Conservation (phyloP, 2,329 filamentous ascomycete species). For the Trichoderma lentiforme region DNA sequence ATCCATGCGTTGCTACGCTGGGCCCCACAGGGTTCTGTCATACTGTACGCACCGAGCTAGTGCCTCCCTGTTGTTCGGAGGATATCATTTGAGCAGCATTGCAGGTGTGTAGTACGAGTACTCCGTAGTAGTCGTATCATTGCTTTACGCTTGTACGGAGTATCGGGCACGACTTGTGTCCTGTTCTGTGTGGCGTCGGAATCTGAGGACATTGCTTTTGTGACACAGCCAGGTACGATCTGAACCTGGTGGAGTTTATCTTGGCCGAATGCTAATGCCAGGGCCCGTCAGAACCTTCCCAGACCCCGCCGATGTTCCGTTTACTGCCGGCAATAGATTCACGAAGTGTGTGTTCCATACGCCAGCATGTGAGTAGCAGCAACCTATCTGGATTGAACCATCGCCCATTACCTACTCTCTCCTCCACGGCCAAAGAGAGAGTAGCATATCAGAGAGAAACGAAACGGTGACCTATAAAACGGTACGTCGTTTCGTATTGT, state of each 20-base stretch:
- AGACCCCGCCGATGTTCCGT: neutral
- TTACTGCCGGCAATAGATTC: neutral
- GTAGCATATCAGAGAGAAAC: neutral
- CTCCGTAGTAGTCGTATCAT: neutral
- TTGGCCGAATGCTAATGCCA: neutral
- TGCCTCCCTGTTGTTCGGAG: neutral
- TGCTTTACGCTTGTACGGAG: neutral
- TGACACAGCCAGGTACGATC: neutral
- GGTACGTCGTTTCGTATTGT: neutral
- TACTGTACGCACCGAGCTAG: neutral
- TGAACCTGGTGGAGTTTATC: neutral
- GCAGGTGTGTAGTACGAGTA: neutral
- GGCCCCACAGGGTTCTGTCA: neutral
- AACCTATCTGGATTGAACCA: neutral
- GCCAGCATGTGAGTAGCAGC: neutral
- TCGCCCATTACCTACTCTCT: neutral
- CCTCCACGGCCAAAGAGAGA: neutral
- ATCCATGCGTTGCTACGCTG: neutral
- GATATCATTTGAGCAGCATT: neutral
- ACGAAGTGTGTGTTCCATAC: neutral
- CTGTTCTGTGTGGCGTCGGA: neutral
- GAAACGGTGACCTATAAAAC: neutral
- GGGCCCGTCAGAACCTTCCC: neutral
- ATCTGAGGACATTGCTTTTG: neutral
- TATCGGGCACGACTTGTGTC: neutral